Evolutionary conservation across 345 rosid genomes (phyloP).

Genomic region (Euclidium syriacum): DNA sequence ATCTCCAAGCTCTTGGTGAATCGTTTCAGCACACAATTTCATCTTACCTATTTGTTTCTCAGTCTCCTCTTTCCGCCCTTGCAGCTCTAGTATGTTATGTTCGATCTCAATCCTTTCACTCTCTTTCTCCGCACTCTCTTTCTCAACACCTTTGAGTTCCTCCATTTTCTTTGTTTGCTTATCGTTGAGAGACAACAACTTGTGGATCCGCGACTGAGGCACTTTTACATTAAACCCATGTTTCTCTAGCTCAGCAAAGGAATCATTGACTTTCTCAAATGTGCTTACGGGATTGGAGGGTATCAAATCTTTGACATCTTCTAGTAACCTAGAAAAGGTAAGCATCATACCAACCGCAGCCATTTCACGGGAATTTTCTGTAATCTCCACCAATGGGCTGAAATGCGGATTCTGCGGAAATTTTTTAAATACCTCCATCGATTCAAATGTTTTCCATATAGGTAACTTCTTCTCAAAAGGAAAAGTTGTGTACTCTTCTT

Average conservation of each 20-base stretch:
- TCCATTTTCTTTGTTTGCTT: conserved; percentile 20
- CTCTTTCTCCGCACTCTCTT: conserved; percentile 19
- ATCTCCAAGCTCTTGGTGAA: conserved; percentile 1
- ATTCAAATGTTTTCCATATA: conserved; percentile 47
- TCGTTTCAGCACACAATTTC: conserved; percentile 5
- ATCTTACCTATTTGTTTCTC: conserved; percentile 15
- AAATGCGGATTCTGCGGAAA: conserved; percentile 67
- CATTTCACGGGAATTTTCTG: conserved; percentile 58
- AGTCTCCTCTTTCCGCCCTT: conserved; percentile 23
- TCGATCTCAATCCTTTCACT: conserved; percentile 26
- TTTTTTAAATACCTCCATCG: conserved; percentile 49
- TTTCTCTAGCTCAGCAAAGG: conserved; percentile 43
- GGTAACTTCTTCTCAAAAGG: conserved; percentile 45
- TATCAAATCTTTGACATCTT: conserved; percentile 38
- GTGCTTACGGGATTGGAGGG: conserved; percentile 26
- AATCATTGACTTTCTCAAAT: conserved; percentile 37
- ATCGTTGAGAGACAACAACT: conserved; percentile 37
- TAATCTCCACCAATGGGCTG: conserved; percentile 39
- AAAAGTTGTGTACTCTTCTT: neutral
- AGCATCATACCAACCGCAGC: conserved; percentile 55
- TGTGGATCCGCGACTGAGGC: conserved; percentile 34
- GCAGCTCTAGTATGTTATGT: conserved; percentile 34
- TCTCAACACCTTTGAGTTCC: conserved; percentile 25
- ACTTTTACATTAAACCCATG: conserved; percentile 49
- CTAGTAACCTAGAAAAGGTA: conserved; percentile 44